These are phyloP conservation scores for Solanum corneliomulleri DNA, from an alignment of 257 asterid species.

Conservation along the genomic window DNA sequence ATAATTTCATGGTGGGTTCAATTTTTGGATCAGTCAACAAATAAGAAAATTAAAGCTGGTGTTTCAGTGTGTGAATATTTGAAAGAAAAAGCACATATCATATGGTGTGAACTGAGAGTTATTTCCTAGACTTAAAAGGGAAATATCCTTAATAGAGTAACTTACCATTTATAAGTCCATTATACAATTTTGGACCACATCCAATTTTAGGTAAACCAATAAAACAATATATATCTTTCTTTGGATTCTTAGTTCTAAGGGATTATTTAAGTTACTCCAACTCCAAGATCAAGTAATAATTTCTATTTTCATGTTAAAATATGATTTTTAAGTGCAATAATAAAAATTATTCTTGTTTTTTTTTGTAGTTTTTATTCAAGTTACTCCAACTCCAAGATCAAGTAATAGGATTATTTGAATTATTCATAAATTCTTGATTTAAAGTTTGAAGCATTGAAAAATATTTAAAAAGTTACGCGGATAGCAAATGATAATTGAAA, in stretches of 20 bases:
- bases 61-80: neutral
- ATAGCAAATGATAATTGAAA: neutral
- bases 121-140: neutral
- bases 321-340: neutral
- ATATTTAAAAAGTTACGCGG: neutral
- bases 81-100: neutral
- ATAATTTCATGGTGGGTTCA: neutral
- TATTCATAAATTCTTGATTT: neutral
- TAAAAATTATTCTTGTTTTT: neutral
- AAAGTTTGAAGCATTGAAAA: neutral
- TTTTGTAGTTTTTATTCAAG: neutral
- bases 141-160: neutral
- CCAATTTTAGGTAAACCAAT: neutral
- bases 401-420: neutral
- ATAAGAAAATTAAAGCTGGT: neutral
- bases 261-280: neutral
- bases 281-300: neutral
- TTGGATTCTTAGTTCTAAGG: neutral
- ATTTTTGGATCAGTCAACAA: neutral
- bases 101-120: neutral
- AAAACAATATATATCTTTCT: neutral
- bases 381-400: too few relatives aligned
- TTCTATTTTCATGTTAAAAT: neutral
- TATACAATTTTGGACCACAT: neutral
- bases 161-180: neutral